Conservation (phyloP, 306 rosid genomes). For the Carpinus fangiana region DNA sequence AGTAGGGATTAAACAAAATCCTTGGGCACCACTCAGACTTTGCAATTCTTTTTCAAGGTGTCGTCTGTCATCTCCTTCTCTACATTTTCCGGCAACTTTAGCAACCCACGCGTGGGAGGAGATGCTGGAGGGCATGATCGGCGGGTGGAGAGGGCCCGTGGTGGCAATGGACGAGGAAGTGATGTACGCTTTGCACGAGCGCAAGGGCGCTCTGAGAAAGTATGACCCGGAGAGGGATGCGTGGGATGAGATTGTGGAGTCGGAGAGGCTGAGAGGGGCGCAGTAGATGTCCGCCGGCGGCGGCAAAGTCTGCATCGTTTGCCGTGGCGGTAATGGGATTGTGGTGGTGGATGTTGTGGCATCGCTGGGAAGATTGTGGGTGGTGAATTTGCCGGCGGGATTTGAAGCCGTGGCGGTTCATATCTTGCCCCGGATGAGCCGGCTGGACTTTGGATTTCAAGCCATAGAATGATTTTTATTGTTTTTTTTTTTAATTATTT, state of each 20-base stretch:
- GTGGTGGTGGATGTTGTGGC: slow-evolving; percentile 56
- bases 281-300: slow-evolving; percentile 57
- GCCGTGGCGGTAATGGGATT: slow-evolving; percentile 34
- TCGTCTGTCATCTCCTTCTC: too few species aligned
- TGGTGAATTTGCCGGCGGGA: slow-evolving; percentile 53
- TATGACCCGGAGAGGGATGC: slow-evolving; percentile 43
- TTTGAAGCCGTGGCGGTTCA: slow-evolving; percentile 65
- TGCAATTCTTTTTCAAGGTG: too few species aligned
- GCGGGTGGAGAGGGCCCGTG: slow-evolving; percentile 86
- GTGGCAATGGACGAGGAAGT: slow-evolving; percentile 78
- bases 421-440: slow-evolving; percentile 59
- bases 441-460: slow-evolving; percentile 3
- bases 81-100: too few species aligned
- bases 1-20: too few species aligned
- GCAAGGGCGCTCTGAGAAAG: slow-evolving; percentile 44
- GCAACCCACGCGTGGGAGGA: slow-evolving; percentile 44
- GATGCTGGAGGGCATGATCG: slow-evolving; percentile 80
- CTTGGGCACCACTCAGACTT: too few species aligned
- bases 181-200: slow-evolving; percentile 74
- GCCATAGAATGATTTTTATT: not conserved
- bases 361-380: slow-evolving; percentile 35
- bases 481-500: too few species aligned
- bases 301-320: slow-evolving; percentile 60
- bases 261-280: slow-evolving; percentile 54
- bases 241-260: slow-evolving; percentile 56